Base-by-base conservation (phyloP, 2,329 filamentous ascomycete species). In the Lecanicillium sp. region DNA sequence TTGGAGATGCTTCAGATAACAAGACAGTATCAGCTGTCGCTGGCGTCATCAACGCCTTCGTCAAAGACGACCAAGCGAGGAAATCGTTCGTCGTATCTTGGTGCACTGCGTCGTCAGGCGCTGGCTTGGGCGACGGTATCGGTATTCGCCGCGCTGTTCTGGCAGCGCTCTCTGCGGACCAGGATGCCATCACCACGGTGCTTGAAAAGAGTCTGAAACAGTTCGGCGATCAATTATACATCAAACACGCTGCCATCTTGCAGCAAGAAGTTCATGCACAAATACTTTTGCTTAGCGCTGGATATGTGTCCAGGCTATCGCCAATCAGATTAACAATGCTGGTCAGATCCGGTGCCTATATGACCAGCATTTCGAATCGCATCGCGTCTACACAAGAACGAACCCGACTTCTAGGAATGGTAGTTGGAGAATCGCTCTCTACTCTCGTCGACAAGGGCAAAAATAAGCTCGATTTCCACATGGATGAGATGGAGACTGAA, bases 231-330 rank as follows among this genome's bases (percentile, higher is more conserved):
- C 81, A 86, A 42, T 71, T 97, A 10, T 95, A 90, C 58, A 89
- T 97, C 56, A 86, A 81, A 50, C 90, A 97, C 64, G 80, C 86
- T 0, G 84, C 90, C 5, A 79, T 86, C n/a, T 61, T 93, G 32
- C 86, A 90, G 59, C 93, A 98, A 74, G 88, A 97, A 76, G 89
- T 83, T 21, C 85, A 90, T 60, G 79, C 87, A 2, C 88, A 97
- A 65, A 75, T 86, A 6, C 68, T 96, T 3, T 78, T 95, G 1
- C 72, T 97, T 3, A 74, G 79, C 38, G 84, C 87, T 11, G 88
- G 90, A 9, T 90, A 89, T 59, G 71, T 95, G 1, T 75, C 86
- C 52, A 78, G 86, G 38, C 67, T 75, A 14, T 73, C 81, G 3
- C 79, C 84, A 0, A 73, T 84, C 56, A 83, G 83, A 52, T 65